phyloP scores from a whole-genome alignment of 345 rosid genomes.

The Schrenkiella parvula region DNA sequence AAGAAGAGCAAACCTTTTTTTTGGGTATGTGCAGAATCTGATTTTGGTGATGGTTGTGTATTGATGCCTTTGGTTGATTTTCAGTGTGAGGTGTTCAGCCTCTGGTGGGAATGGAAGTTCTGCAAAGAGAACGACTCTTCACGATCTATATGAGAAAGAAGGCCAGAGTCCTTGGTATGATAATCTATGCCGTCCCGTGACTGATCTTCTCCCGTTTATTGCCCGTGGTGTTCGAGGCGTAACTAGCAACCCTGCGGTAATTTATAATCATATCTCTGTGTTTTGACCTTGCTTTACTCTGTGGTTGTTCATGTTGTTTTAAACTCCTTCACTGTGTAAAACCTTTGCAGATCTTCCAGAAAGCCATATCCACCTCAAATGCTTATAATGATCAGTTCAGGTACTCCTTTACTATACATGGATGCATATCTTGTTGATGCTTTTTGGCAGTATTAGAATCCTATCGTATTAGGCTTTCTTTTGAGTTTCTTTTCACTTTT shows the following conservation, averaged over 20 bases:
- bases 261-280: not conserved
- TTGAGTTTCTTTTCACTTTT: not conserved
- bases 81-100: slow-evolving; percentile 71
- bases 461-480: not conserved
- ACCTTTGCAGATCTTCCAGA: slow-evolving; percentile 86
- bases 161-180: slow-evolving; percentile 99
- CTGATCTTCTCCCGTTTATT: slow-evolving; percentile 79
- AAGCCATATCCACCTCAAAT: slow-evolving; percentile 92
- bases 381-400: slow-evolving; percentile 97
- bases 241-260: slow-evolving; percentile 99
- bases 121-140: slow-evolving; percentile 66
- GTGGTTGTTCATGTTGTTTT: not conserved
- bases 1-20: not conserved
- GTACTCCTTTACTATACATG: slow-evolving; percentile 31
- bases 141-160: slow-evolving; percentile 82
- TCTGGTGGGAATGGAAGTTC: slow-evolving; percentile 57
- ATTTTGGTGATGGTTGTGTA: not conserved
- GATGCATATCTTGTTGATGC: not conserved
- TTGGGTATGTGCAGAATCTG: not conserved
- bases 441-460: not conserved
- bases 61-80: not conserved
- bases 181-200: slow-evolving; percentile 93
- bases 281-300: not conserved
- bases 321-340: slow-evolving; percentile 4
- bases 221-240: slow-evolving; percentile 95